These are phyloP conservation scores for Clonostachys chloroleuca DNA, from an alignment of 2,329 filamentous ascomycete species.

Conservation along the genomic window DNA sequence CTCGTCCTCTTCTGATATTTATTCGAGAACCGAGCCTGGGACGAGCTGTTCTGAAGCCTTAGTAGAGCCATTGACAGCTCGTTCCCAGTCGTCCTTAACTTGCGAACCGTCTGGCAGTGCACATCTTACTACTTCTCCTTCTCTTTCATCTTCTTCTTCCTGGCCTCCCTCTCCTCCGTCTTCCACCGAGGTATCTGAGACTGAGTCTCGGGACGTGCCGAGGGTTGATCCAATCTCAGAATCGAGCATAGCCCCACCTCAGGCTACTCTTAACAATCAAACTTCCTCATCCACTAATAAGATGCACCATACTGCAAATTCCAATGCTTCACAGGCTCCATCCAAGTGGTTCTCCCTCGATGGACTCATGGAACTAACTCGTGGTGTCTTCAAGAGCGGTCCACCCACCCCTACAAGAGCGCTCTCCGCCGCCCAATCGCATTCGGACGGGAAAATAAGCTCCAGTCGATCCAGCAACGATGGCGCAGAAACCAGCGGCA, in stretches of 20 bases:
- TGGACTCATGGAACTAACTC: conserved; percentile 84
- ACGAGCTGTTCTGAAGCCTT: no score
- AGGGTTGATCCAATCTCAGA: no score
- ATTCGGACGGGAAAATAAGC: conserved; percentile 37
- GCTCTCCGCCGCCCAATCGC: conserved; percentile 60
- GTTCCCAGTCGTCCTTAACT: not conserved
- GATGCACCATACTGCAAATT: conserved; percentile 39
- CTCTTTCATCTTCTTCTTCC: not conserved
- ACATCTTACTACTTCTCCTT: conserved; percentile 7
- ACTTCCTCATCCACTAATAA: conserved; percentile 3
- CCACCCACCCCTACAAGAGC: conserved; percentile 87
- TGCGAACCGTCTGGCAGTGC: not conserved
- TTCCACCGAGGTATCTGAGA: no score
- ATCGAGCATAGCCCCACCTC: no score
- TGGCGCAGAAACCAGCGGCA: conserved; percentile 41
- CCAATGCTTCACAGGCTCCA: conserved; percentile 27
- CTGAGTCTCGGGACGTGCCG: no score
- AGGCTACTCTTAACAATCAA: no score
- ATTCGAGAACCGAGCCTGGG: not conserved
- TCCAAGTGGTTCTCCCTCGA: conserved; percentile 57
- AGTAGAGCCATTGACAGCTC: not conserved
- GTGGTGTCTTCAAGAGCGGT: conserved; percentile 78
- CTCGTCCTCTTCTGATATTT: conserved; percentile 28
- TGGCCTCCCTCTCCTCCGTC: no score
- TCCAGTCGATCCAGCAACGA: conserved; percentile 31